Evolutionary conservation across 176 grass and related monocot genomes (phyloP), one percentile per base, ranked within the genome.

Genomic region (Bolboschoenus planiculmis): DNA sequence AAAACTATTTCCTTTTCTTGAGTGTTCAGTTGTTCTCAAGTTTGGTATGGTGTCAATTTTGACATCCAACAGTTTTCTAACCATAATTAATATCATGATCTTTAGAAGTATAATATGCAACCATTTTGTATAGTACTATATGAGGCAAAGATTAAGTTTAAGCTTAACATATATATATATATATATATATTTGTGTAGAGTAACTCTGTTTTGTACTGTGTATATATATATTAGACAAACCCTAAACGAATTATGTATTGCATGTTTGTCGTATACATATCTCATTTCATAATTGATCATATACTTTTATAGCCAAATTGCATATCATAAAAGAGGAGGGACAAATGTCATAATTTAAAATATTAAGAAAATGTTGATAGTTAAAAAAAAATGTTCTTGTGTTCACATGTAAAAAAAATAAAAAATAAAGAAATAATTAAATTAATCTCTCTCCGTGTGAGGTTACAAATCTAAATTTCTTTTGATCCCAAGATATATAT

Each of bases 1-100:
- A n/a, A 62, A 30, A 65, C 6, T 39, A 37, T 37, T 37, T 67
- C 33, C 15, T 37, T 36, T 35, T 18, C 62, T 65, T 37, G 4
- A 67, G 3, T 4, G 16, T 67, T 67, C 34, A 37, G 6, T 37
- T 75, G 5, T 16, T 50, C 14, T 74, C 42, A 74, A 30, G 40
- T 75, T 75, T 29, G 71, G 71, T 75, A 29, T 46, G 43, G 43
- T 50, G 71, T 75, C 71, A 50, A 75, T 50, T 75, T 75, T 51
- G 71, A 30, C 43, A 50, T 75, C 71, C 23, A 50, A 48, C 43
- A 75, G 24, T 75, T 16, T 11, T 75, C 40, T 14, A 44, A 71
- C 18, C 16, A 20, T 72, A 26, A 26, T 72, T 44, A 21, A 72
- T 72, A 0, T 8, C n/a, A 37, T 27, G n/a, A 43, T 44, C 8